These are phyloP conservation scores for Beauveria asiatica DNA, from an alignment of 2,329 filamentous ascomycete genomes.

Conservation along the genomic window DNA sequence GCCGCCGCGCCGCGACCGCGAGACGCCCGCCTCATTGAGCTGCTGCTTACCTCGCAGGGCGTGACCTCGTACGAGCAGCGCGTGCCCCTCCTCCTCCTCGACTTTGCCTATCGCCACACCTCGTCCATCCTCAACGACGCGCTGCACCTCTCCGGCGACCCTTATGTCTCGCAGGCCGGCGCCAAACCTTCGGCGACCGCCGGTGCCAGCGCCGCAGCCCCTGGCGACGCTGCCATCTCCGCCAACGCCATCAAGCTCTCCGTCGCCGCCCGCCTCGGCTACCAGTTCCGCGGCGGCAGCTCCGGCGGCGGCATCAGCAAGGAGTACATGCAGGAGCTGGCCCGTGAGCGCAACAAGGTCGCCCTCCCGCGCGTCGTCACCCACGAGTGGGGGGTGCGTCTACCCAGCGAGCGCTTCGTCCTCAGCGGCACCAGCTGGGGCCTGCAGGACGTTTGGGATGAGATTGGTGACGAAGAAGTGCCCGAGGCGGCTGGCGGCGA, in stretches of 20 bases:
- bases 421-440: constrained; percentile 59
- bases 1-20: constrained; percentile 53
- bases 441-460: constrained; percentile 50
- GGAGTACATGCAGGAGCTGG: constrained; percentile 70
- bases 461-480: constrained; percentile 35
- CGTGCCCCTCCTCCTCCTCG: constrained; percentile 72
- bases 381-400: constrained; percentile 58
- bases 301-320: constrained; percentile 52
- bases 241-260: constrained; percentile 64
- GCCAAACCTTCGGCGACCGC: constrained; percentile 40
- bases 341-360: constrained; percentile 59
- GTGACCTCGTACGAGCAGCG: constrained; percentile 74
- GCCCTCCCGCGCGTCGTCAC: constrained; percentile 53
- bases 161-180: constrained; percentile 53
- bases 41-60: constrained; percentile 69
- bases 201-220: constrained; percentile 39
- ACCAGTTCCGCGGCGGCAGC: constrained; percentile 55
- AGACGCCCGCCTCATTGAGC: constrained; percentile 71
- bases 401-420: constrained; percentile 61
- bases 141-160: constrained; percentile 59
- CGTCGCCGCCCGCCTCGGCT: constrained; percentile 58
- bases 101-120: constrained; percentile 80
- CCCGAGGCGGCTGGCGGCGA: constrained; percentile 30
- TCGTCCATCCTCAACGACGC: constrained; percentile 63
- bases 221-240: constrained; percentile 49